Conservation (phyloP, 345 rosid species). For the Salix udensis region DNA sequence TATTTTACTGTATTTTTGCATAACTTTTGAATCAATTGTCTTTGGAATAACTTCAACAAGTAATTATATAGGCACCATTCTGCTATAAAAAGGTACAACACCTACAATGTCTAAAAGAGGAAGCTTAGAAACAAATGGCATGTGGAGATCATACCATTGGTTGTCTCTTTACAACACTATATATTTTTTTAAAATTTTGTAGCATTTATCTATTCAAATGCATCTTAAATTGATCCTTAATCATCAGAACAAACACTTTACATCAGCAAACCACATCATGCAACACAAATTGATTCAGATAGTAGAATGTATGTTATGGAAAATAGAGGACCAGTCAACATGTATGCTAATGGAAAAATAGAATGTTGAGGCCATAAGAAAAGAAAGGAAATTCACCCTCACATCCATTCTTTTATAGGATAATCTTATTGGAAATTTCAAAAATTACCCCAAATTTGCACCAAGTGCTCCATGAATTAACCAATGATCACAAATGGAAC, state of each 20-base stretch:
- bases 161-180: background rate
- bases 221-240: background rate
- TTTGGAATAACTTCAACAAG: background rate
- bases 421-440: background rate
- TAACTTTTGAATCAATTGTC: background rate
- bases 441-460: background rate
- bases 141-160: background rate
- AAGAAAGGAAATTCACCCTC: slow-evolving; percentile 30
- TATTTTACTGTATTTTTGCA: background rate
- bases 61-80: background rate
- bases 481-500: background rate
- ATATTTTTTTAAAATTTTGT: background rate
- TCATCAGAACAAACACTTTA: background rate
- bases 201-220: background rate
- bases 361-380: slow-evolving; percentile 6
- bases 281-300: background rate
- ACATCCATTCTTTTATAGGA: slow-evolving; percentile 72
- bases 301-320: background rate
- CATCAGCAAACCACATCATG: background rate
- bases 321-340: background rate
- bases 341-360: background rate
- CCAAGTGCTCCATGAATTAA: background rate
- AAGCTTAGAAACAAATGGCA: background rate
- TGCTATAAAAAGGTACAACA: too few species aligned
- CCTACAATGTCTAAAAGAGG: background rate